Evolutionary conservation across 257 asterid species (phyloP), one percentile per base, ranked within the genome.

Genomic region (Haberlea rhodopensis): DNA sequence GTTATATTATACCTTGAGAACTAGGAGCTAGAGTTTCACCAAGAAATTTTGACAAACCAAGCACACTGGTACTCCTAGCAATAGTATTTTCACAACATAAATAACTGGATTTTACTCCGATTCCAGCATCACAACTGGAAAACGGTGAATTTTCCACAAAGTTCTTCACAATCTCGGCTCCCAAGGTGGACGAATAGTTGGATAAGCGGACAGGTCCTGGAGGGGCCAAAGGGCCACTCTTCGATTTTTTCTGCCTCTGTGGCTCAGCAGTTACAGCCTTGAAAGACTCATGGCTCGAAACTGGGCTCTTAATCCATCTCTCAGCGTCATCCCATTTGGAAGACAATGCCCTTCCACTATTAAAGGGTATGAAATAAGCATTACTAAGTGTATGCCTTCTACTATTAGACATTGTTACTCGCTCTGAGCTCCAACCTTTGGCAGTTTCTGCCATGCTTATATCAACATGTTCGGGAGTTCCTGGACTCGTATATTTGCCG

Each of bases 241-340:
- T 91, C 0, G 98, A 89, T 81, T 82, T 87, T 9, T 96, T 83
- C 51, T 73, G 76, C 55, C 84, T 80, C 31, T 76, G 79, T 45
- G 82, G 74, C 45, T 75, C 92, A 46, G 75, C 57, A 62, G 65
- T 45, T 5, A 79, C 60, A 37, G 68, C 56, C 58, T 67, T 82
- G 77, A 68, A 65, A 18, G 71, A 53, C 8, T 76, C 82, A 52
- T 66, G 73, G 1, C 87, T 89, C 0, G 94, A 84, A 70, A 91
- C 46, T 0, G 98, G 98, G 61, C 98, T 92, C 0, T 92, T 87
- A 57, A 92, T 92, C 98, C 98, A 92, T 70, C 97, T 81, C 81
- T 92, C 98, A 5, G 98, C 98, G 65, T 89, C 98, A 67, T 92
- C 98, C 98, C 98, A 92, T 73, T 92, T 92, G 0, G 97, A 92